Evolutionary conservation across 2,329 filamentous ascomycete genomes (phyloP).

Genomic region (Ophiocordyceps australis): DNA sequence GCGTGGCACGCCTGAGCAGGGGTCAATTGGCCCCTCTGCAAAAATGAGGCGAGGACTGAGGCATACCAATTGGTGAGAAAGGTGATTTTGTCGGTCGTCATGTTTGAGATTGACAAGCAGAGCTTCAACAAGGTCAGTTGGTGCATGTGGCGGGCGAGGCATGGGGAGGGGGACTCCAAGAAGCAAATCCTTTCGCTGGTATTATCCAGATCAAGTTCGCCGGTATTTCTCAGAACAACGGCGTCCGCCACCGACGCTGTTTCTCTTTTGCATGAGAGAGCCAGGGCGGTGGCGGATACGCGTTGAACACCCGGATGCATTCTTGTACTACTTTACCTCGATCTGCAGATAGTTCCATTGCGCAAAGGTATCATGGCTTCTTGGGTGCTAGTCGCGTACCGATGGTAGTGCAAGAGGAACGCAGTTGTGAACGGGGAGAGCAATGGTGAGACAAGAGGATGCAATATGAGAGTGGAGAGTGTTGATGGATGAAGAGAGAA

Average conservation of each 20-base stretch:
- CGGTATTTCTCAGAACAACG: slow-evolving; percentile 57
- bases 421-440: too few species aligned
- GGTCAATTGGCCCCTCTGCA: background rate
- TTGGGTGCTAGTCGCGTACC: slow-evolving; percentile 6
- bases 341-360: slow-evolving; percentile 16
- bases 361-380: slow-evolving; percentile 10
- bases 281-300: slow-evolving; percentile 1
- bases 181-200: slow-evolving; percentile 79
- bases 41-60: background rate
- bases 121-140: slow-evolving; percentile 31
- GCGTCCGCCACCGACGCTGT: slow-evolving; percentile 7
- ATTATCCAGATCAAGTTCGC: slow-evolving; percentile 78
- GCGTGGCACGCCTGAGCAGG: slow-evolving; percentile 51
- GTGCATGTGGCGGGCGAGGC: slow-evolving; percentile 4
- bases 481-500: too few species aligned
- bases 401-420: too few species aligned
- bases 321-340: slow-evolving; percentile 26
- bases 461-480: too few species aligned
- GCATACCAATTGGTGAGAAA: slow-evolving; percentile 68
- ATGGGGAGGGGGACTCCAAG: slow-evolving; percentile 24
- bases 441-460: too few species aligned
- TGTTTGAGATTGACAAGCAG: slow-evolving; percentile 28
- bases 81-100: slow-evolving; percentile 73
- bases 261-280: background rate
- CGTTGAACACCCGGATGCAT: slow-evolving; percentile 26